A percentile compares a stretch with the other conserved stretches of the same genome.
Evolutionary conservation across 2,329 filamentous ascomycete species (phyloP).

Genomic region (Cadophora gregata): DNA sequence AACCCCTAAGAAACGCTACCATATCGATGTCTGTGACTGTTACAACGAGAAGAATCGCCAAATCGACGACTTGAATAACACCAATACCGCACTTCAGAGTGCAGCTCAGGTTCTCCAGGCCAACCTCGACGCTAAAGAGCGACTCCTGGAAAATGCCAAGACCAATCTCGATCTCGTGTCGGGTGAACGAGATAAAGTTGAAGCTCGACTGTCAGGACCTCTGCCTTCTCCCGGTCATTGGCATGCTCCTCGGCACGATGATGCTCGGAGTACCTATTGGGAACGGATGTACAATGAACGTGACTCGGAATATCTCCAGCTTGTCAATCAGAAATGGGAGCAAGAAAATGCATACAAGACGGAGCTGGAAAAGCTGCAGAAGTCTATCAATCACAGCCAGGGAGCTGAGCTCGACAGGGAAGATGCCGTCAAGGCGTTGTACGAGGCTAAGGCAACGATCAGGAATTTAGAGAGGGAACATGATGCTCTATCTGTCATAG

Average conservation of each 20-base stretch:
- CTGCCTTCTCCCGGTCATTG: background rate
- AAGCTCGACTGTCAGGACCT: background rate
- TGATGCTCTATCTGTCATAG: background rate
- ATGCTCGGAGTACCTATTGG: background rate
- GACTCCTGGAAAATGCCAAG: background rate
- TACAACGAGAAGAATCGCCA: background rate
- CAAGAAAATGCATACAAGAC: background rate
- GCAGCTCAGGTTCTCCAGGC: background rate
- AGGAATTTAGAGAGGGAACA: slow-evolving; percentile 10
- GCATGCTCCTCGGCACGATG: background rate
- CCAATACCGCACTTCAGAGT: background rate
- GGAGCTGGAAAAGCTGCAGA: slow-evolving; percentile 16
- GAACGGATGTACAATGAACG: background rate
- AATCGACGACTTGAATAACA: background rate
- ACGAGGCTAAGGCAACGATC: slow-evolving; percentile 3
- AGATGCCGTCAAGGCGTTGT: background rate
- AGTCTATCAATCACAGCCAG: slow-evolving; percentile 13
- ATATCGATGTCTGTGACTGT: background rate
- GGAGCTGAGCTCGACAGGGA: slow-evolving; percentile 12
- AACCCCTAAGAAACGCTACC: background rate
- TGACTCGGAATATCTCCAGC: background rate
- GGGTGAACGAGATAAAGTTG: background rate
- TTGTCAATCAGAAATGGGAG: background rate
- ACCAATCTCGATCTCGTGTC: background rate
- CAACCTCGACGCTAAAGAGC: background rate